Evolutionary conservation across 306 rosid species (phyloP).

Genomic region (Quercus aquifolioides): DNA sequence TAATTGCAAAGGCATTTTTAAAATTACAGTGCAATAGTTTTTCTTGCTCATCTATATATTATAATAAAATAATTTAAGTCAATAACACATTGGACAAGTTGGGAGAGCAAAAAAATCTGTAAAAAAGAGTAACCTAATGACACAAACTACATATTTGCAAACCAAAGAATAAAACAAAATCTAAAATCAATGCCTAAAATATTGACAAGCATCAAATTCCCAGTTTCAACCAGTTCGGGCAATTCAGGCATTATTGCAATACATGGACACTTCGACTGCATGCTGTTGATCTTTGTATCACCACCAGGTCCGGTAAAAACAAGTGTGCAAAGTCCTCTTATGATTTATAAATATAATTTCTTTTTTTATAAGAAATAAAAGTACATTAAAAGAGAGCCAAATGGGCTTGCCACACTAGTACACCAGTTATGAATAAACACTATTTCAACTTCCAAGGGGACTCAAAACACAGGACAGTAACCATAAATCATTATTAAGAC

Average conservation of each 20-base stretch:
- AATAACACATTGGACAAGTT: neutral
- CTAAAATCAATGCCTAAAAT: no score
- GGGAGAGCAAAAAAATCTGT: neutral
- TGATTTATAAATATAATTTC: no score
- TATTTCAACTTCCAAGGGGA: no score
- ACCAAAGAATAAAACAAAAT: neutral
- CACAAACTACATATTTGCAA: neutral
- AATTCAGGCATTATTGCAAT: neutral
- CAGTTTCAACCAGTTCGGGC: no score
- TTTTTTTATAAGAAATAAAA: no score
- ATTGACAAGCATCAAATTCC: no score
- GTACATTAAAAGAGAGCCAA: no score
- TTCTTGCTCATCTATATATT: neutral
- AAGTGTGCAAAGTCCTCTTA: no score
- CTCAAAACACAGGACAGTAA: neutral
- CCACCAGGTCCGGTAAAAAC: no score
- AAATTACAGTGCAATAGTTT: neutral
- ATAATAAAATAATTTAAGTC: neutral
- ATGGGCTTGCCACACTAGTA: no score
- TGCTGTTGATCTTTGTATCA: neutral
- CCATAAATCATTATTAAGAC: neutral
- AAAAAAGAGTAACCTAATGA: neutral
- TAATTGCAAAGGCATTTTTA: neutral
- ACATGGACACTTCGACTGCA: neutral
- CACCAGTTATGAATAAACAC: neutral